phyloP scores from a whole-genome alignment of 1,284 basidiomycete genomes.

The Singerocomus inundabilis region DNA sequence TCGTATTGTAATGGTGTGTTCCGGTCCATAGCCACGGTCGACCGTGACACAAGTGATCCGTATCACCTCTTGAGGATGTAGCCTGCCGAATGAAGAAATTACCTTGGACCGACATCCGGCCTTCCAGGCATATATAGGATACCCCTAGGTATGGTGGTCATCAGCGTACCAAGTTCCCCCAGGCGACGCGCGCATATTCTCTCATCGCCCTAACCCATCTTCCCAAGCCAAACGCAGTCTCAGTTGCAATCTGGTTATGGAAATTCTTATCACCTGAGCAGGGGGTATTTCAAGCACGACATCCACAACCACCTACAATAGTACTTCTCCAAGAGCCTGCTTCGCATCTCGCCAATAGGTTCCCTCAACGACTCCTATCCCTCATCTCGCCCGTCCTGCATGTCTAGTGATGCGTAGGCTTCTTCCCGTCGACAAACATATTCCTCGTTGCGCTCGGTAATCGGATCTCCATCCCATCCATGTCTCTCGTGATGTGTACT shows the following conservation, averaged over 20 bases:
- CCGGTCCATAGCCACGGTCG: too few relatives aligned
- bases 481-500: constrained; percentile 76
- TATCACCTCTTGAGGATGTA: background rate
- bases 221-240: background rate
- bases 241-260: background rate
- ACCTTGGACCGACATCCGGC: background rate
- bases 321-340: background rate
- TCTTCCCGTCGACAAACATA: constrained; percentile 88
- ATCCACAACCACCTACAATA: constrained; percentile 18
- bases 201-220: background rate
- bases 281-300: constrained; percentile 17
- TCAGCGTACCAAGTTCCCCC: background rate
- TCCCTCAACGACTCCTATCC: background rate
- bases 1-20: too few relatives aligned
- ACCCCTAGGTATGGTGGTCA: background rate
- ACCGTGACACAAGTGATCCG: background rate
- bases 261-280: constrained; percentile 6
- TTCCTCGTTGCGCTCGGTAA: constrained; percentile 94
- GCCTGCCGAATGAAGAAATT: background rate
- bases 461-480: constrained; percentile 86
- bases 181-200: background rate
- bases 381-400: background rate
- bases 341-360: background rate
- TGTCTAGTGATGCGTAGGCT: constrained; percentile 45
- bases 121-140: background rate